Evolutionary conservation across 306 rosid species (phyloP).

Genomic region (Cercis canadensis): DNA sequence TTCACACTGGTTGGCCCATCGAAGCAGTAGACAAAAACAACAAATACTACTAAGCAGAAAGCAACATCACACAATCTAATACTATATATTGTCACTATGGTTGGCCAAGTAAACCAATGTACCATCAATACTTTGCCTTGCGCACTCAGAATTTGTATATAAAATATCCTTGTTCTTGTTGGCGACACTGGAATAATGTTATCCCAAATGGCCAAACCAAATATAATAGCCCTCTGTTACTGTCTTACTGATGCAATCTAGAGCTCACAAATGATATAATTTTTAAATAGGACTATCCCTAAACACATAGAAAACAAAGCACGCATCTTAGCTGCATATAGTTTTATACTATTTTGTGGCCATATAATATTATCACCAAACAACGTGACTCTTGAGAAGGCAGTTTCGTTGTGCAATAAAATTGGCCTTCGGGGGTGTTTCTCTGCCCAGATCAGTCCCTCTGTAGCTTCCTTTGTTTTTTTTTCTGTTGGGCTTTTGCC

Average conservation of each 20-base stretch:
- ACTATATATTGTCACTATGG: neutral
- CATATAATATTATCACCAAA: too few species aligned
- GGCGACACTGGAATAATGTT: conserved; percentile 22
- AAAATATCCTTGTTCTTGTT: conserved; percentile 30
- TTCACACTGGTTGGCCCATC: too few species aligned
- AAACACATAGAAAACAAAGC: conserved; percentile 12
- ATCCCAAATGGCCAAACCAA: conserved; percentile 39
- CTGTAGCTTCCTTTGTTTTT: too few species aligned
- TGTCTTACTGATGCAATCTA: conserved; percentile 1
- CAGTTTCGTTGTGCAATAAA: conserved; percentile 5
- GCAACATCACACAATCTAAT: conserved; percentile 24
- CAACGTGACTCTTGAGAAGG: neutral
- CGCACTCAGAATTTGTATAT: conserved; percentile 20
- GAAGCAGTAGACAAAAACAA: conserved; percentile 30
- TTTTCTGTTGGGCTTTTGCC: too few species aligned
- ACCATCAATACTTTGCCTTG: conserved; percentile 27
- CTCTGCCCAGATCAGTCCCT: too few species aligned
- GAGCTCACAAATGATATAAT: neutral
- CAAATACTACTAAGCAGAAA: conserved; percentile 22
- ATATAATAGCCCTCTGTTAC: conserved; percentile 22
- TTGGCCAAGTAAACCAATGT: conserved; percentile 39
- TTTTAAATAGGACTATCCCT: too few species aligned
- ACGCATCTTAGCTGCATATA: too few species aligned
- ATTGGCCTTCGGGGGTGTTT: conserved; percentile 21
- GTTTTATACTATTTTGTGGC: too few species aligned